A percentile compares a stretch with the other conserved stretches of the same genome.
These are phyloP conservation scores for Penicillium decumbens DNA, from an alignment of 2,329 filamentous ascomycete species.

Conservation along the genomic window DNA sequence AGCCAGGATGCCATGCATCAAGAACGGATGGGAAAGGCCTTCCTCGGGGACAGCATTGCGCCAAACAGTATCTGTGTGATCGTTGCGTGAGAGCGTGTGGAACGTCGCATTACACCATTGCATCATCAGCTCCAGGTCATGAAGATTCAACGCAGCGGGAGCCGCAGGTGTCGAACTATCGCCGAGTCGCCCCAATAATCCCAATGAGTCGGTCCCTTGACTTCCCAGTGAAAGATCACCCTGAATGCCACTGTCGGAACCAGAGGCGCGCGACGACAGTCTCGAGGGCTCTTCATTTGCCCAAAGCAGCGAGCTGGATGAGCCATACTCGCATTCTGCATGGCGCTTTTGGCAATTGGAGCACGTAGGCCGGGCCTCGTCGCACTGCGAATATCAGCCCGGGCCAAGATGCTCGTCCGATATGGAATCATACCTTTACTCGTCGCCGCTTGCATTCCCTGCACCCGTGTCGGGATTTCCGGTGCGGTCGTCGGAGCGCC, in stretches of 20 bases:
- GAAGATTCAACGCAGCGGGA: constrained; percentile 39
- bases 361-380: constrained; percentile 31
- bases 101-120: constrained; percentile 39
- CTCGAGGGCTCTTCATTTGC: constrained; percentile 26
- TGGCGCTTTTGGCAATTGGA: constrained; percentile 32
- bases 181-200: constrained; percentile 23
- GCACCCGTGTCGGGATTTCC: constrained; percentile 36
- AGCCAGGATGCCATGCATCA: constrained; percentile 38
- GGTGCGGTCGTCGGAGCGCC: constrained; percentile 34
- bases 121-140: constrained; percentile 44
- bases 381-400: constrained; percentile 23
- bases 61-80: constrained; percentile 34
- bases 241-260: constrained; percentile 17
- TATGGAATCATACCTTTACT: constrained; percentile 29
- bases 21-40: constrained; percentile 31
- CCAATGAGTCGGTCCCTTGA: constrained; percentile 21
- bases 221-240: constrained; percentile 10
- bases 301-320: constrained; percentile 30
- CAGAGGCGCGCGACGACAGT: constrained; percentile 16
- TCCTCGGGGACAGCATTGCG: constrained; percentile 31
- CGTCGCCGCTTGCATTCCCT: constrained; percentile 33
- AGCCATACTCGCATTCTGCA: constrained; percentile 32
- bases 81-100: constrained; percentile 25
- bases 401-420: no score
- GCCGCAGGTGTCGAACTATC: constrained; percentile 8